These are phyloP conservation scores for Capronia coronata DNA, from an alignment of 2,329 filamentous ascomycete genomes.

Conservation along the genomic window DNA sequence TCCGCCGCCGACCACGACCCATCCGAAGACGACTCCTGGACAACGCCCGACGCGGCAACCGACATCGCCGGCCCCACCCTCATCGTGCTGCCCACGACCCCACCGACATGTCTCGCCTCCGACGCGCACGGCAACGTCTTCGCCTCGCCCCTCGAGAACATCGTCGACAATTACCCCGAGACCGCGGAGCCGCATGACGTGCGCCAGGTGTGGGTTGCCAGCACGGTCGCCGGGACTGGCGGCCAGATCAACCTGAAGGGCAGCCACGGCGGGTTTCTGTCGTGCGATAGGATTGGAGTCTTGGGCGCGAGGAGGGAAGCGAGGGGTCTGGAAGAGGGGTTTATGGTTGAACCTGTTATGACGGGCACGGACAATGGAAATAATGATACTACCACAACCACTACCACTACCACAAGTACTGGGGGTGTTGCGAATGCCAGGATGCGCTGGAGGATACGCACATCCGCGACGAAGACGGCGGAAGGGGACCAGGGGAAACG, in stretches of 20 bases:
- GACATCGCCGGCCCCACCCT: conserved; percentile 79
- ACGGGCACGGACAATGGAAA: conserved; percentile 6
- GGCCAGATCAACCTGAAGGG: conserved; percentile 70
- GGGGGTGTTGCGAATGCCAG: conserved; percentile 11
- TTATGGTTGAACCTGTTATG: conserved; percentile 18
- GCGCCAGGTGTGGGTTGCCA: conserved; percentile 90
- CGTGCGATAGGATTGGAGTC: conserved; percentile 26
- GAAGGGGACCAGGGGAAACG: conserved; percentile 15
- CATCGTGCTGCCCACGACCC: conserved; percentile 70
- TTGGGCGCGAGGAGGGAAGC: conserved; percentile 28
- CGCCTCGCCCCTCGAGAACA: conserved; percentile 73
- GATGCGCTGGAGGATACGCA: conserved; percentile 8
- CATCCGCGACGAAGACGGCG: conserved; percentile 10
- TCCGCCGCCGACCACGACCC: conserved; percentile 36
- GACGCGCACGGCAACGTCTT: conserved; percentile 86
- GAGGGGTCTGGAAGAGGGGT: conserved; percentile 31
- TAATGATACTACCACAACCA: conserved; percentile 13
- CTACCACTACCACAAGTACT: too few species aligned
- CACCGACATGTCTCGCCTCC: conserved; percentile 69
- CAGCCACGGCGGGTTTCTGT: conserved; percentile 67
- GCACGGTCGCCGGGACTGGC: conserved; percentile 66
- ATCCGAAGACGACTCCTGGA: conserved; percentile 77
- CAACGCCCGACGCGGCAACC: conserved; percentile 65
- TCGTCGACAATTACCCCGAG: conserved; percentile 72
- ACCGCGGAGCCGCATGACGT: conserved; percentile 94